phyloP scores from a whole-genome alignment of 2,329 filamentous ascomycete genomes.

The Sordariomycetes sp. region DNA sequence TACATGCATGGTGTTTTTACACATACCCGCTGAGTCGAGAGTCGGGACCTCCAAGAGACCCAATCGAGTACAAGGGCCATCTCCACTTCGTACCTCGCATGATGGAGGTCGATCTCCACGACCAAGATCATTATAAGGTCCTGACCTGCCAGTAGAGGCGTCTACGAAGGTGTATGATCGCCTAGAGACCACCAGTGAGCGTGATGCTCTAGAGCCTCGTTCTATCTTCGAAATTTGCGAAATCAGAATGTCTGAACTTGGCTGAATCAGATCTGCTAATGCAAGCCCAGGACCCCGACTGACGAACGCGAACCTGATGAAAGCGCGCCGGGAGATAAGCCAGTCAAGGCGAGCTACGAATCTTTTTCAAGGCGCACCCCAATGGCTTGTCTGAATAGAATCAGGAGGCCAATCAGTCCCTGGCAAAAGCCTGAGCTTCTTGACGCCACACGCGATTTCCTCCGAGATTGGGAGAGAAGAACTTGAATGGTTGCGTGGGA shows the following conservation, averaged over 20 bases:
- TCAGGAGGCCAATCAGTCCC: not conserved
- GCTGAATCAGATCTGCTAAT: not conserved
- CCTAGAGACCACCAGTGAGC: no score
- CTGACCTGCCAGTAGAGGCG: no score
- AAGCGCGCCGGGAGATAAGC: not conserved
- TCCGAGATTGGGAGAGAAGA: not conserved
- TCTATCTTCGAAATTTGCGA: not conserved
- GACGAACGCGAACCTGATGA: no score
- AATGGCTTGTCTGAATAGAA: no score
- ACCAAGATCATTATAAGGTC: no score
- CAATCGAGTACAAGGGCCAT: no score
- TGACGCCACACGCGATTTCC: not conserved
- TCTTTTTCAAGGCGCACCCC: no score
- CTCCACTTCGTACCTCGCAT: no score
- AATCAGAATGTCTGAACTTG: not conserved
- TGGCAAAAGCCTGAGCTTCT: not conserved
- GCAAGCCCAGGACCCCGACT: not conserved
- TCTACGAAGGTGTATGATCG: no score
- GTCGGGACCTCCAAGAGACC: no score
- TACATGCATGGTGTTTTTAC: not conserved
- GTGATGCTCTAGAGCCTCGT: no score
- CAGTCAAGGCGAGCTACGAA: not conserved
- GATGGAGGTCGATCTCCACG: no score
- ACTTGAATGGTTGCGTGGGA: not conserved
- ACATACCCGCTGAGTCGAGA: not conserved